A percentile compares a stretch with the other conserved stretches of the same genome.
Conservation (phyloP, 371 early-diverging fungal genomes). For the Mucor plumbeus region DNA sequence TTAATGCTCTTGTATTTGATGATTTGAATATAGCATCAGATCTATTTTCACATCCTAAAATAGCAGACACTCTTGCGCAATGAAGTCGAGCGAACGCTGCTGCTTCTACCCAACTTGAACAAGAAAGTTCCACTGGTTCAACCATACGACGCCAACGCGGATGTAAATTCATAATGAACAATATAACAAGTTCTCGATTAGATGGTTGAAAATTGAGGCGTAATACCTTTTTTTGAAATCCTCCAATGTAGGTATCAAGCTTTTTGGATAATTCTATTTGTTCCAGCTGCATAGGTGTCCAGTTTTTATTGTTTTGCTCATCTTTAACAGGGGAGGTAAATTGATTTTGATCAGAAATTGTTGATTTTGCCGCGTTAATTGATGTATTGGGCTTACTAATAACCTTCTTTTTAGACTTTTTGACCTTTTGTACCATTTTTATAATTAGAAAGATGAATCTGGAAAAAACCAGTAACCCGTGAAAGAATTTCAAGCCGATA, state of each 20-base stretch:
- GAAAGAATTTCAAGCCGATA: not conserved
- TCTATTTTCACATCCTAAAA: constrained; percentile 26
- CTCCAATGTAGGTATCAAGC: constrained; percentile 28
- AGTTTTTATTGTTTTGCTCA: not conserved
- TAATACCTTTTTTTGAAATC: constrained; percentile 23
- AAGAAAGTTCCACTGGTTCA: constrained; percentile 30
- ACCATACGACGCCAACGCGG: constrained; percentile 40
- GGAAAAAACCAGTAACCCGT: not conserved
- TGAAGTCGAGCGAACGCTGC: constrained; percentile 30
- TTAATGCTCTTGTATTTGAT: constrained; percentile 18
- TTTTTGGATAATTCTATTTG: constrained; percentile 25
- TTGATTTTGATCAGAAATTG: not conserved
- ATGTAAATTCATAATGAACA: constrained; percentile 38
- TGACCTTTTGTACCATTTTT: not conserved
- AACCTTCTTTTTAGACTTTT: constrained; percentile 1
- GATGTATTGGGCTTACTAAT: not conserved
- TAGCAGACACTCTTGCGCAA: constrained; percentile 25
- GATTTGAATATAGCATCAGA: constrained; percentile 16
- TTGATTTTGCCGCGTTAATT: not conserved
- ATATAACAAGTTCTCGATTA: constrained; percentile 28
- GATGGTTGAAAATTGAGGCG: constrained; percentile 15
- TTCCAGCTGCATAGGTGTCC: constrained; percentile 22
- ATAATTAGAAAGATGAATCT: not conserved
- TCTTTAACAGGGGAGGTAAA: not conserved
- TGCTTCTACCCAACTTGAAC: constrained; percentile 29